phyloP scores from a whole-genome alignment of 495 filamentous ascomycete genomes.

The Beverwykella pulmonaria region DNA sequence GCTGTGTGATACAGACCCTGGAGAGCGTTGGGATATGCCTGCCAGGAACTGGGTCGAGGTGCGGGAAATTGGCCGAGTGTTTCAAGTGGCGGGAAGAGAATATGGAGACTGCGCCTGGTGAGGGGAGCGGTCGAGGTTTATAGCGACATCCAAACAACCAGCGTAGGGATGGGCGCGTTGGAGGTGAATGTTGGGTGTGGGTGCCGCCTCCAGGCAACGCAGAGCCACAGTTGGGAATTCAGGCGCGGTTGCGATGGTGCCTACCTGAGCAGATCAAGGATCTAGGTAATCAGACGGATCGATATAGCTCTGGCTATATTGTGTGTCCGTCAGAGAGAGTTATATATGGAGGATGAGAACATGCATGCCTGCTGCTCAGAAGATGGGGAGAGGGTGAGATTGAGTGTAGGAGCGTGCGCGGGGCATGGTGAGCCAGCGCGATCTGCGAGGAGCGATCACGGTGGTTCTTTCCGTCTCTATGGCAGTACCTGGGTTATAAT shows the following conservation, averaged over 20 bases:
- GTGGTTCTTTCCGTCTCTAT: neutral
- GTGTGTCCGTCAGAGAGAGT: neutral
- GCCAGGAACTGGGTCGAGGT: slow-evolving; percentile 6
- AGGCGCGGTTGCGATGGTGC: neutral
- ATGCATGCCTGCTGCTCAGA: neutral
- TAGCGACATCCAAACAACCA: slow-evolving; percentile 4
- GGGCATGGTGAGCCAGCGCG: too few species aligned
- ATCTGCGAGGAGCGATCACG: too few species aligned
- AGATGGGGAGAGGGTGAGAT: too few species aligned
- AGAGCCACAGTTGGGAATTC: neutral
- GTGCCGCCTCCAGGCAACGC: slow-evolving; percentile 25
- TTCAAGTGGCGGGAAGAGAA: slow-evolving; percentile 21
- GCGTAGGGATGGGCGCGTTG: neutral
- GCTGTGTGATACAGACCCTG: slow-evolving; percentile 27
- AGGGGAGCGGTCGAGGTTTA: slow-evolving; percentile 13
- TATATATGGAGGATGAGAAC: neutral
- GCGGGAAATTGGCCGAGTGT: slow-evolving; percentile 26
- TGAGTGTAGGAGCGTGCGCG: too few species aligned
- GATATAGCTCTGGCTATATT: neutral
- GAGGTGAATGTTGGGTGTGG: neutral
- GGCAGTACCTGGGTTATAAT: neutral
- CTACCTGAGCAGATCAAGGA: neutral
- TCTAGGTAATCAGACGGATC: neutral
- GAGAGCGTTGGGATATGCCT: slow-evolving; percentile 23
- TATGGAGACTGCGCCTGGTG: slow-evolving; percentile 12